A percentile compares a stretch with the other conserved stretches of the same genome.
These are phyloP conservation scores for Trichophyton verrucosum DNA, from an alignment of 2,329 filamentous ascomycete species.

Conservation along the genomic window DNA sequence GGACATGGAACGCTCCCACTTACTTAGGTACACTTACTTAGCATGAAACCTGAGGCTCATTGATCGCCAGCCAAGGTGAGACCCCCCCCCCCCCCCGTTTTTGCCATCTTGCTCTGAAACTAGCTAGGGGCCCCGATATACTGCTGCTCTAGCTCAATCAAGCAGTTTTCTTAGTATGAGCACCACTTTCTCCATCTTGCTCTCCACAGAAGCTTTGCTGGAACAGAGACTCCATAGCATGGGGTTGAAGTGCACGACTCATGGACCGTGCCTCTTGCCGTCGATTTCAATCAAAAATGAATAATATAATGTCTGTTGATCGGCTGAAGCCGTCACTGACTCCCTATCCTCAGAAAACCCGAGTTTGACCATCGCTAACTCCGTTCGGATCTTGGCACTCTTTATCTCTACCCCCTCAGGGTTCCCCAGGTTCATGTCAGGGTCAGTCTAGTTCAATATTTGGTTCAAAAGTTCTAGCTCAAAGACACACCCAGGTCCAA, in stretches of 20 bases:
- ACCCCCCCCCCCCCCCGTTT: neutral
- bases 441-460: neutral
- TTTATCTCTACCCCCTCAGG: neutral
- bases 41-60: constrained; percentile 1
- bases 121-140: neutral
- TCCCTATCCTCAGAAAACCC: neutral
- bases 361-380: neutral
- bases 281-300: neutral
- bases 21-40: neutral
- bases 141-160: neutral
- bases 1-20: neutral
- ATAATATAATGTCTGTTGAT: no score
- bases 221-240: neutral
- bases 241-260: neutral
- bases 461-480: neutral
- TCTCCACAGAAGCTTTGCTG: neutral
- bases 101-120: neutral
- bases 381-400: neutral
- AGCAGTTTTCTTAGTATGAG: neutral
- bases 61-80: neutral
- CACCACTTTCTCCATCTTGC: neutral
- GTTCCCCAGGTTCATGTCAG: constrained; percentile 3
- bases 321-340: neutral
- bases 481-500: neutral
- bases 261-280: neutral